Evolutionary conservation across 139 green algal species (phyloP).

Genomic region (Tetraselmis striata): DNA sequence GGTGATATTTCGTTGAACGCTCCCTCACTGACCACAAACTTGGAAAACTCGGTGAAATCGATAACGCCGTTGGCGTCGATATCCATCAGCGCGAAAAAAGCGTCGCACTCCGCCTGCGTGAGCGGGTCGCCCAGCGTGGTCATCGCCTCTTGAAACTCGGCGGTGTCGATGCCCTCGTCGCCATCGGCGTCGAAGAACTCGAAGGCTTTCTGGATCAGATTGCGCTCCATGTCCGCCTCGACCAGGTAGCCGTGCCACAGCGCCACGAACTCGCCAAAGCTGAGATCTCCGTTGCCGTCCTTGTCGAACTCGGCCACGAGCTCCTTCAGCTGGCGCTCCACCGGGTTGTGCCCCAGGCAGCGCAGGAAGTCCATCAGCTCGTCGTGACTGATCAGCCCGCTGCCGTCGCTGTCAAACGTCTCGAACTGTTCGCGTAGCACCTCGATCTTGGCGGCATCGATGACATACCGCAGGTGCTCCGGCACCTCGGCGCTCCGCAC

Average conservation of each 20-base stretch:
- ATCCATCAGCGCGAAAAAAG: conserved; percentile 2
- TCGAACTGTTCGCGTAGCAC: conserved; percentile 34
- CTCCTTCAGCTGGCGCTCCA: neutral
- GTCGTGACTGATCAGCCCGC: conserved; percentile 54
- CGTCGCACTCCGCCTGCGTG: neutral
- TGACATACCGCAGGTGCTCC: neutral
- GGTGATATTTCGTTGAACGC: neutral
- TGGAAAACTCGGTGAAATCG: neutral
- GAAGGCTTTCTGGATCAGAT: conserved; percentile 3
- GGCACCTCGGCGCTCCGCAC: neutral
- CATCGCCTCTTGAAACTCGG: conserved; percentile 8
- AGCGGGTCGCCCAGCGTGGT: conserved; percentile 6
- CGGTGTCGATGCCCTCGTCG: neutral
- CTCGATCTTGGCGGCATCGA: neutral
- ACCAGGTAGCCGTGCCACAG: conserved; percentile 1
- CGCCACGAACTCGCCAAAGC: conserved; percentile 1
- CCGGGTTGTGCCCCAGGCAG: neutral
- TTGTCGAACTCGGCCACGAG: neutral
- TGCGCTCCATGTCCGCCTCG: neutral
- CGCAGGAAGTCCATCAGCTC: conserved; percentile 41
- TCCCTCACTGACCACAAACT: neutral
- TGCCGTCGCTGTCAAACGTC: conserved; percentile 68
- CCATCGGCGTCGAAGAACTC: conserved; percentile 8
- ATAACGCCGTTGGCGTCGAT: conserved; percentile 1
- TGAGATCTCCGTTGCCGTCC: neutral